Conservation (phyloP, 345 rosid species). For the Boechera stricta region DNA sequence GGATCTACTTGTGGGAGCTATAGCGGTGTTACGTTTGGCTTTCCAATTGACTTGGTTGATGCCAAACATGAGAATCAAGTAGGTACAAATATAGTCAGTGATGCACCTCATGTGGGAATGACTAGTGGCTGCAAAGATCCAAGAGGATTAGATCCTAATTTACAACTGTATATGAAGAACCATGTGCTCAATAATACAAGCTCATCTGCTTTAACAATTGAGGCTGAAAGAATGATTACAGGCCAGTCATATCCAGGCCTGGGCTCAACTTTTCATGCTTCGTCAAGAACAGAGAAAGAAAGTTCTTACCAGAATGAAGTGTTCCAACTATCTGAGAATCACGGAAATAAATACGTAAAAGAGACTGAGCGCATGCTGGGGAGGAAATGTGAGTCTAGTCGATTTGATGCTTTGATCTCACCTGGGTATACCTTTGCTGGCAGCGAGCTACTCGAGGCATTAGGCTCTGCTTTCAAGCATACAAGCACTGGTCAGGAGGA, state of each 20-base stretch:
- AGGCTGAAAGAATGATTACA: conserved; percentile 51
- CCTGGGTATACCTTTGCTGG: conserved; percentile 67
- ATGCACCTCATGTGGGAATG: conserved; percentile 49
- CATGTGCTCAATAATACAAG: conserved; percentile 42
- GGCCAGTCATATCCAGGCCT: conserved; percentile 45
- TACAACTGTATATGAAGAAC: conserved; percentile 45
- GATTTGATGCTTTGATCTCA: conserved; percentile 42
- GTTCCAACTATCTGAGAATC: conserved; percentile 48
- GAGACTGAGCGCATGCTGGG: conserved; percentile 46
- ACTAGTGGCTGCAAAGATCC: conserved; percentile 51
- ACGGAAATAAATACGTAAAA: conserved; percentile 46
- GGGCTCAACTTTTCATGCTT: conserved; percentile 46
- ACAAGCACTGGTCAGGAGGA: conserved; percentile 50
- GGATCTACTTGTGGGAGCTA: conserved; percentile 48
- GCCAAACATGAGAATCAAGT: conserved; percentile 51
- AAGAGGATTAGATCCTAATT: conserved; percentile 44
- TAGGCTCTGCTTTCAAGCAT: conserved; percentile 70
- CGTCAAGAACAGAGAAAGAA: conserved; percentile 41
- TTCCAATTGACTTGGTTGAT: conserved; percentile 37
- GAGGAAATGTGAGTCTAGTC: conserved; percentile 49
- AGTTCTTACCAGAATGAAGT: conserved; percentile 45
- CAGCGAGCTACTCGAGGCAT: conserved; percentile 81
- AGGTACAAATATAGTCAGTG: conserved; percentile 42
- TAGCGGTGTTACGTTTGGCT: conserved; percentile 45
- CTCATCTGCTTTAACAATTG: conserved; percentile 50